Conservation (phyloP, 371 early-diverging fungal genomes). For the Syncephalastrum contaminatum region DNA sequence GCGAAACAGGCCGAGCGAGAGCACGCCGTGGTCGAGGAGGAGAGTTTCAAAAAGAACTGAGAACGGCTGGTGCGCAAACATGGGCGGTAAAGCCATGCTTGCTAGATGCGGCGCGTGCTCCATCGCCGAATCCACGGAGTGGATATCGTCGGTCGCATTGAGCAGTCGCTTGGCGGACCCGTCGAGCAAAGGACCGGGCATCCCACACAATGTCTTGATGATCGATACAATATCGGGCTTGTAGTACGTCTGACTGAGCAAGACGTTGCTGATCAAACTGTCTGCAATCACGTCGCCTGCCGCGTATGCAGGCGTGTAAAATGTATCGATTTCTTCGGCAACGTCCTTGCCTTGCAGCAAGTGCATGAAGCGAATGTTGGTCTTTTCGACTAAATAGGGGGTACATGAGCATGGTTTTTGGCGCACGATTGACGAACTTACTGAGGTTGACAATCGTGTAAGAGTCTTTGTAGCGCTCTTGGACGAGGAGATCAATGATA, state of each 20-base stretch:
- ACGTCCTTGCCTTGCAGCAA: conserved; percentile 38
- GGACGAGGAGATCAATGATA: conserved; percentile 32
- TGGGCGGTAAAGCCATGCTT: conserved; percentile 32
- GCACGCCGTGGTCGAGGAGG: conserved; percentile 35
- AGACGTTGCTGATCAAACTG: conserved; percentile 44
- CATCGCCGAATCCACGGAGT: conserved; percentile 20
- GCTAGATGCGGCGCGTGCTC: conserved; percentile 29
- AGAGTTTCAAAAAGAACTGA: conserved; percentile 38
- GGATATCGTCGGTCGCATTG: conserved; percentile 23
- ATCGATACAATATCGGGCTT: conserved; percentile 53
- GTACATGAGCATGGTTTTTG: background rate
- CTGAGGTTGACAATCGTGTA: conserved; percentile 34
- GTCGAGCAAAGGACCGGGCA: conserved; percentile 36
- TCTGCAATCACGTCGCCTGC: conserved; percentile 52
- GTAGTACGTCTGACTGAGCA: conserved; percentile 50
- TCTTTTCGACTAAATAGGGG: conserved; percentile 32
- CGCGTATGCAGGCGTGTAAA: conserved; percentile 48
- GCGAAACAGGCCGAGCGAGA: conserved; percentile 45
- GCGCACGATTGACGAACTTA: conserved; percentile 2
- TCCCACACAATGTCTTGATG: conserved; percentile 53
- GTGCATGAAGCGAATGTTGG: conserved; percentile 51
- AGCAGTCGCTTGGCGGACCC: conserved; percentile 14
- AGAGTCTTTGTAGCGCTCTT: conserved; percentile 21
- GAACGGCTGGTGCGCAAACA: conserved; percentile 42
- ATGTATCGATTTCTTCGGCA: conserved; percentile 34